phyloP scores from a whole-genome alignment of 176 grass and related monocot species.

The Cymbopogon citratus region DNA sequence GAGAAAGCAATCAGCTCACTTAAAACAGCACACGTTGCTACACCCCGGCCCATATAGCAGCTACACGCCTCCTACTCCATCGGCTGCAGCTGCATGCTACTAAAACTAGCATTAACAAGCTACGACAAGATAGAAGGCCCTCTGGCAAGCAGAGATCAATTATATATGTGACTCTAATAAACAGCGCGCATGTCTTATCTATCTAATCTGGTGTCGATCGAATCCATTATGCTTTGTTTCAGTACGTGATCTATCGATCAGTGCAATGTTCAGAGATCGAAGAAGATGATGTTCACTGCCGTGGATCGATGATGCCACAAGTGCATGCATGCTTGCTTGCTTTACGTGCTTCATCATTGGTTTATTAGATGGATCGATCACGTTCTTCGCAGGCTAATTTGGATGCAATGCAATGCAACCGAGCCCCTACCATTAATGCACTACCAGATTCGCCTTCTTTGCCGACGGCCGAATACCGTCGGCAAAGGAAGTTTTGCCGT shows the following conservation, averaged over 20 bases:
- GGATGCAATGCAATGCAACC: background rate
- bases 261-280: background rate
- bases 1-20: background rate
- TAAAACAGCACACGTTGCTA: slow-evolving; percentile 38
- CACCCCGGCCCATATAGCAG: background rate
- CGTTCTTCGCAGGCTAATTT: background rate
- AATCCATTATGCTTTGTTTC: background rate
- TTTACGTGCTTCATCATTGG: no score
- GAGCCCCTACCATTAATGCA: no score
- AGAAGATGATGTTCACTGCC: background rate
- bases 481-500: no score
- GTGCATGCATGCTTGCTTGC: background rate
- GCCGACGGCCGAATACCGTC: no score
- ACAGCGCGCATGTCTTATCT: slow-evolving; percentile 14
- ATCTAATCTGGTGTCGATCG: background rate
- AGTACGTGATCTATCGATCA: background rate
- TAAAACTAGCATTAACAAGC: background rate
- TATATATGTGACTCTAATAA: background rate
- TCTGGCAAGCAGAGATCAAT: background rate
- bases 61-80: background rate
- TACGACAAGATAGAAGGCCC: background rate
- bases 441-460: no score
- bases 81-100: background rate
- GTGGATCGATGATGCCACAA: no score
- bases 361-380: no score